Base-by-base conservation (phyloP, 2,329 filamentous ascomycete genomes). In the Fusarium continuum region DNA sequence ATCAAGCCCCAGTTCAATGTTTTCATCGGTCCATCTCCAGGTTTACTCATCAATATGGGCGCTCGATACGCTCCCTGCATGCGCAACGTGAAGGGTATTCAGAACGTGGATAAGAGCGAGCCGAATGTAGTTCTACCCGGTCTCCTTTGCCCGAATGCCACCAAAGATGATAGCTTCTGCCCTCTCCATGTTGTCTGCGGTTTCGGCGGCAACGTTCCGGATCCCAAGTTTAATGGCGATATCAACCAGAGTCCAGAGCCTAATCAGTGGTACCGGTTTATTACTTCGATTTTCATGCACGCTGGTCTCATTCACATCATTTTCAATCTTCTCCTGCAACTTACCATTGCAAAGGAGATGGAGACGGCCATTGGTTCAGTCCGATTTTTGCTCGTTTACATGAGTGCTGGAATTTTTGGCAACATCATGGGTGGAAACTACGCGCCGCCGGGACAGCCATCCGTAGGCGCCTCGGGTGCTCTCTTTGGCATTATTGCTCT, bases 191-290 rank as follows among this genome's bases (percentile, higher is more conserved):
- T 94, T 14, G 83, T 96, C 14, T 99, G 95, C 75, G 93, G 93
- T 23, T 95, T 97, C 71, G 83, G 83, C 54, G 90, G 90, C 57
- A 59, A 63, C n/a, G 88, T 63, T 6, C 88, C 88, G 1, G 85
- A 93, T 64, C 90, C 91, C 8, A 72, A 80, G 3, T 83, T 87
- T 68, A 82, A 88, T 17, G 80, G 79, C 49, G 73, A 82, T 51
- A 72, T 75, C 23, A 67, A 79, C 50, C 80, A 85, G 69, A 78
- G 63, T 9, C 83, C 89, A 3, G 83, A 86, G 59, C 95, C 95
- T 1, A 88, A 98, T 73, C 95, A 99, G 76, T 99, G 95, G 95
- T 99, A 86, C 78, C 91, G 95, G 59, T 98, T 99, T 80, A 97
- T 99, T 72, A 80, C 90, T 2, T 94, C 95, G 32, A 97, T 99